Base-by-base conservation (phyloP, 164 flowering plant species). In the Taxillus chinensis region DNA sequence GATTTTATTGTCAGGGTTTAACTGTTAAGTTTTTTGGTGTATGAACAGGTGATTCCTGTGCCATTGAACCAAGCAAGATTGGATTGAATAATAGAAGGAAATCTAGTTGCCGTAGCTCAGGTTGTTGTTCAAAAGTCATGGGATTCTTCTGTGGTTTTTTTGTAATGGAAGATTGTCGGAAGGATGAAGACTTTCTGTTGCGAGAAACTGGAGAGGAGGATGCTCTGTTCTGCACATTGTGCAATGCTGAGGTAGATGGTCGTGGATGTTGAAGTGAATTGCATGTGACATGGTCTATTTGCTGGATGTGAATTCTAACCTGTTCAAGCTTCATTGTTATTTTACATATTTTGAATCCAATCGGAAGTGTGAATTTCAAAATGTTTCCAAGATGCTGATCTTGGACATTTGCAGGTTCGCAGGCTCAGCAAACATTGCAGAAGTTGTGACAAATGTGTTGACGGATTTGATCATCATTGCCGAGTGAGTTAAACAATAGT, bases 401-500 rank as follows among this genome's bases (percentile, higher is more conserved):
- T 40, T 46, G 6, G 48, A 55, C 48, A 64, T 56, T 65, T 56
- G 66, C 59, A 89, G 96, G 96, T 89, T 59, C 86, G 88, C 15
- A 85, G 82, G 72, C 81, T 82, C 68, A 87, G 96, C 79, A 89
- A 89, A 72, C 96, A 89, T 68, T 89, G 96, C 76, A 82, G 93
- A 77, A 83, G 88, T 64, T 89, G 96, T 75, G 91, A 84, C 78
- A 89, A 89, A 74, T 89, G 96, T 66, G 96, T 87, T 48, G 96
- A 89, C 74, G 87, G 89, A 39, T 89, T 89, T 75, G 96, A 89
- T 82, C 96, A 89, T 80, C 96, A 89, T 68, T 89, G 96, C 64
- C 83, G 96, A 72, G 96, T 89, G 68, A 66, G 82, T 65, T 54
- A 7, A 56, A 8, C 41, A 50, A 45, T 17, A 4, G 40, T 46